These are phyloP conservation scores for Rhizoclosmatium sp. DNA, from an alignment of 192 early-diverging fungal species.

Conservation along the genomic window DNA sequence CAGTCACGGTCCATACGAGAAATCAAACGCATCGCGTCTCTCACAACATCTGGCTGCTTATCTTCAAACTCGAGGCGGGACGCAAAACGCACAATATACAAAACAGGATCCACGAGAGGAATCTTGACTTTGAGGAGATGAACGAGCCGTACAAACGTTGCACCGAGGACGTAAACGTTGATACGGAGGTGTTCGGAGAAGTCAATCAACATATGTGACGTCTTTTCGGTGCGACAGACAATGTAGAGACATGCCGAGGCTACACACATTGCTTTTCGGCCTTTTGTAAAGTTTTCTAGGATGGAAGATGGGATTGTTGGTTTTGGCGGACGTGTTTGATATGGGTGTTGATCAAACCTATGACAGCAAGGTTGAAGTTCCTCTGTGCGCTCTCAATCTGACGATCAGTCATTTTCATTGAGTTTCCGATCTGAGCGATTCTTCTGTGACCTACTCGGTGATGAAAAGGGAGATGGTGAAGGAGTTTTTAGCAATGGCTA, in stretches of 20 bases:
- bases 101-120: constrained; percentile 90
- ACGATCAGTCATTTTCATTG: constrained; percentile 74
- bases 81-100: constrained; percentile 94
- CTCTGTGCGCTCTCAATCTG: constrained; percentile 84
- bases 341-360: not conserved
- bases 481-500: not conserved
- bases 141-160: constrained; percentile 81
- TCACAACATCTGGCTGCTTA: constrained; percentile 75
- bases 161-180: constrained; percentile 89
- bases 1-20: constrained; percentile 95
- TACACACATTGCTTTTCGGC: constrained; percentile 77
- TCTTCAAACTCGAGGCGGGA: constrained; percentile 90
- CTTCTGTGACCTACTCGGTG: constrained; percentile 64
- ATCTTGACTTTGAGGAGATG: constrained; percentile 51
- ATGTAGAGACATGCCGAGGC: constrained; percentile 92
- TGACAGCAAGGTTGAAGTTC: constrained; percentile 84
- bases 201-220: constrained; percentile 93
- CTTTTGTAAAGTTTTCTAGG: constrained; percentile 75
- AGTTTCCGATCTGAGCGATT: constrained; percentile 76
- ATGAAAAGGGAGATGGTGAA: constrained; percentile 1
- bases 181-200: constrained; percentile 81
- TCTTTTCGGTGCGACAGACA: constrained; percentile 85
- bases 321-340: not conserved
- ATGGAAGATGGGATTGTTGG: not conserved
- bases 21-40: constrained; percentile 82